phyloP scores from a whole-genome alignment of 2,329 filamentous ascomycete genomes.

The Aureobasidium sp. region DNA sequence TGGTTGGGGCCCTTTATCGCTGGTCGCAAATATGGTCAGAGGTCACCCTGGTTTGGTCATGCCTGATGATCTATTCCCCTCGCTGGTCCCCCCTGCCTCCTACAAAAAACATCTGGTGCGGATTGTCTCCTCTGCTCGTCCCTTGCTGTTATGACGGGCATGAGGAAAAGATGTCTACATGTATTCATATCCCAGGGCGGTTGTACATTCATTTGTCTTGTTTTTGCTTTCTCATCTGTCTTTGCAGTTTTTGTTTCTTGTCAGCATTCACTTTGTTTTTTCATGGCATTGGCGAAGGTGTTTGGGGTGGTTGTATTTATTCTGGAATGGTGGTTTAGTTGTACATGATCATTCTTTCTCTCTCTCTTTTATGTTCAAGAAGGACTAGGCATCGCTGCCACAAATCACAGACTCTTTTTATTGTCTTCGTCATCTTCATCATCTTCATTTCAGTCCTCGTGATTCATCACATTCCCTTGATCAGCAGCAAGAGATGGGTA shows the following conservation, averaged over 20 bases:
- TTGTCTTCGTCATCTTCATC: too few relatives aligned
- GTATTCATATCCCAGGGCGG: not conserved
- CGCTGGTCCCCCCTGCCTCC: too few relatives aligned
- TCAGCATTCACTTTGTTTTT: not conserved
- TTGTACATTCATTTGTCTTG: not conserved
- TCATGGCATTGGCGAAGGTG: conserved; percentile 6
- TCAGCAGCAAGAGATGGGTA: too few relatives aligned
- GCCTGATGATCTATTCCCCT: not conserved
- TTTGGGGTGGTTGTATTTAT: not conserved
- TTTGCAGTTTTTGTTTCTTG: not conserved
- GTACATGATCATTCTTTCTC: not conserved
- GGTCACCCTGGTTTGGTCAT: not conserved
- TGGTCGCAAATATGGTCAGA: not conserved
- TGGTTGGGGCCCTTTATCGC: not conserved
- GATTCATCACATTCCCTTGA: too few relatives aligned
- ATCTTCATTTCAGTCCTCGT: too few relatives aligned
- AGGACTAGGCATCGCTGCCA: too few relatives aligned
- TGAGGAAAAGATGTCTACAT: not conserved
- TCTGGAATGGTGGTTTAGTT: not conserved
- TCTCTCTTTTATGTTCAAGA: not conserved
- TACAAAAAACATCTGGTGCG: not conserved
- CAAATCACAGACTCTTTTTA: too few relatives aligned
- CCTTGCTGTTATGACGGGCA: not conserved
- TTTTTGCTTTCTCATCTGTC: not conserved
- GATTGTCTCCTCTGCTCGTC: not conserved